Evolutionary conservation across 495 filamentous ascomycete species (phyloP).

Genomic region (Achaetomiella virescens): DNA sequence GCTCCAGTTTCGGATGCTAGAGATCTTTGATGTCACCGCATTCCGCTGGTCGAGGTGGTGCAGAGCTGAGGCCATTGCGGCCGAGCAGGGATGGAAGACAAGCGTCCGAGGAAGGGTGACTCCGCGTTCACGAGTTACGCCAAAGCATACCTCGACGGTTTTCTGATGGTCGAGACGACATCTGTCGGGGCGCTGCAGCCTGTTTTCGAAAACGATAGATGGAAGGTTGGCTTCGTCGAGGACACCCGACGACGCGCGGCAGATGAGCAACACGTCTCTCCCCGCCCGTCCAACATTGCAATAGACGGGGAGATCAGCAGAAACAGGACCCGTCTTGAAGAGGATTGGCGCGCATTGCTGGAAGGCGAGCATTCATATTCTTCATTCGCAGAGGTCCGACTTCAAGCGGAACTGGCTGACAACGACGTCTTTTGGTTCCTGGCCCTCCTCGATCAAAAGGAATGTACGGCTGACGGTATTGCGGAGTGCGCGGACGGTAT

Average conservation of each 20-base stretch:
- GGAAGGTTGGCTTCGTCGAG: not conserved
- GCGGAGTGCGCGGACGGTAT: not conserved
- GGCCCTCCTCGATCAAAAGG: conserved; percentile 2
- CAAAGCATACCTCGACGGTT: not conserved
- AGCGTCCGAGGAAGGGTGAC: not conserved
- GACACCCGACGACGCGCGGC: not conserved
- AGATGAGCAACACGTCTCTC: no score
- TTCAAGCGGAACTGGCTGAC: not conserved
- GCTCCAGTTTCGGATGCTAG: conserved; percentile 21
- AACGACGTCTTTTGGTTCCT: conserved; percentile 12
- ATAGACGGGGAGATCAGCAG: not conserved
- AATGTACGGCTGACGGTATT: not conserved
- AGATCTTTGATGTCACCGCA: conserved; percentile 2
- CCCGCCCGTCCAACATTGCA: not conserved
- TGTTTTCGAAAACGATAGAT: not conserved
- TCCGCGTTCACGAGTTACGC: not conserved
- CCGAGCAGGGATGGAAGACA: not conserved
- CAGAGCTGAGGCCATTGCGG: conserved; percentile 14
- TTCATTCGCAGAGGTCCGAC: no score
- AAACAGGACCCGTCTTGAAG: not conserved
- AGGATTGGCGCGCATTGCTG: not conserved
- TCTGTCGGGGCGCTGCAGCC: not conserved
- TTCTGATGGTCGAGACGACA: not conserved
- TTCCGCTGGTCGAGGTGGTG: not conserved
- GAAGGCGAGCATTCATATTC: not conserved